These are phyloP conservation scores for Petrea volubilis DNA, from an alignment of 257 asterid species.

Conservation along the genomic window DNA sequence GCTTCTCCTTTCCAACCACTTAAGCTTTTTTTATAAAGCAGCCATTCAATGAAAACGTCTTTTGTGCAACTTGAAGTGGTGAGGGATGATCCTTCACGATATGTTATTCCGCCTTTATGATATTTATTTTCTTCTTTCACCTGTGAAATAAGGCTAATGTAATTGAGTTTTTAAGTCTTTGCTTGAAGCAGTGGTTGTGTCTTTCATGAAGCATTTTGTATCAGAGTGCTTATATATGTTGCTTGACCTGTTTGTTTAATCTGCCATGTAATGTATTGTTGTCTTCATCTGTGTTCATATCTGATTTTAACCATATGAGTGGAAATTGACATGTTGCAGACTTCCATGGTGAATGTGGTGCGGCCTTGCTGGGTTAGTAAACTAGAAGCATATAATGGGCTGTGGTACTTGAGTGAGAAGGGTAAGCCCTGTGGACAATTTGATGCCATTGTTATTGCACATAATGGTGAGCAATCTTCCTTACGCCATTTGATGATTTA, in stretches of 20 bases:
- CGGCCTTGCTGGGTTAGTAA: conserved; percentile 92
- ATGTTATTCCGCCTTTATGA: neutral
- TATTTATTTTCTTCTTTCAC: neutral
- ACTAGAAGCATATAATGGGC: conserved; percentile 81
- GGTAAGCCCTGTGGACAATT: conserved; percentile 82
- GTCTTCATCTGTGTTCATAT: conserved; percentile 21
- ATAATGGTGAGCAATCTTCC: conserved; percentile 62
- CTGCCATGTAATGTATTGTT: conserved; percentile 9
- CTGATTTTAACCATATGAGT: conserved; percentile 15
- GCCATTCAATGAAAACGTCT: neutral
- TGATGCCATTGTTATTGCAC: conserved; percentile 92
- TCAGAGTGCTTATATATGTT: neutral
- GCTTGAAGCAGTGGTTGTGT: neutral
- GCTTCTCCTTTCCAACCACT: too few species aligned
- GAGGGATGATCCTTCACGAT: neutral
- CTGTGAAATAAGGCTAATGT: neutral
- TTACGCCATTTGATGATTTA: conserved; percentile 20
- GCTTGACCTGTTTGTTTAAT: conserved; percentile 10
- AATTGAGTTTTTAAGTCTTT: neutral
- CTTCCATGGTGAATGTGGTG: conserved; percentile 67
- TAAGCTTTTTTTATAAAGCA: too few species aligned
- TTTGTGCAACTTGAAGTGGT: neutral
- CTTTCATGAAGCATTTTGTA: neutral
- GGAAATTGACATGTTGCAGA: conserved; percentile 43
- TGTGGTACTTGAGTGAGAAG: conserved; percentile 89